Evolutionary conservation across 345 rosid genomes (phyloP).

Genomic region (Toxicodendron radicans): DNA sequence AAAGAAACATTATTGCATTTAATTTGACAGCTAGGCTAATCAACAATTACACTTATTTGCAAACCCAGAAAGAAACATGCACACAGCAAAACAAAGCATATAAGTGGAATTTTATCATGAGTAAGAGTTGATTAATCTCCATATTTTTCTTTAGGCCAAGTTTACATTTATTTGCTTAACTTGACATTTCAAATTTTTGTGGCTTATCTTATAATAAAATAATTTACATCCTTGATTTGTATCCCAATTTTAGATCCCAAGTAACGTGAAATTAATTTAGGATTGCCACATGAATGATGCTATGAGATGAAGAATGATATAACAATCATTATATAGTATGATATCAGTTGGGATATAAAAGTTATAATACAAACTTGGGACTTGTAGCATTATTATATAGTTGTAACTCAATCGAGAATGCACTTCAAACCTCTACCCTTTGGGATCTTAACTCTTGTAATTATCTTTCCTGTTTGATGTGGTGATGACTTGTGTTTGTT

Average conservation of each 20-base stretch:
- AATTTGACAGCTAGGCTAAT: not conserved
- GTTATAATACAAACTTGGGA: too few relatives aligned
- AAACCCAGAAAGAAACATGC: not conserved
- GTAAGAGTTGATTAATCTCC: not conserved
- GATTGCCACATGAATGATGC: too few relatives aligned
- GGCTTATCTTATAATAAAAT: not conserved
- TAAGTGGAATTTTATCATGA: not conserved
- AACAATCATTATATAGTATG: too few relatives aligned
- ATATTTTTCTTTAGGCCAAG: not conserved
- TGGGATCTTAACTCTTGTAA: not conserved
- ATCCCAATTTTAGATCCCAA: too few relatives aligned
- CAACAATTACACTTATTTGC: not conserved
- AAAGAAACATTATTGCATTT: constrained; percentile 1
- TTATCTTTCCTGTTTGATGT: not conserved
- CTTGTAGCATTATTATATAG: too few relatives aligned
- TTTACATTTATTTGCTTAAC: not conserved
- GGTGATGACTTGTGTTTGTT: constrained; percentile 25
- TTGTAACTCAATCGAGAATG: not conserved
- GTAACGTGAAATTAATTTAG: too few relatives aligned
- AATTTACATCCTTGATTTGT: not conserved
- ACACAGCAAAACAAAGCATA: not conserved
- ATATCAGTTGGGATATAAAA: too few relatives aligned
- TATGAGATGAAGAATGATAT: too few relatives aligned
- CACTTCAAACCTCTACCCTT: not conserved
- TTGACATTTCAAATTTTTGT: not conserved